Conservation (phyloP, 331 rosid species). For the Pyracantha coccinea region DNA sequence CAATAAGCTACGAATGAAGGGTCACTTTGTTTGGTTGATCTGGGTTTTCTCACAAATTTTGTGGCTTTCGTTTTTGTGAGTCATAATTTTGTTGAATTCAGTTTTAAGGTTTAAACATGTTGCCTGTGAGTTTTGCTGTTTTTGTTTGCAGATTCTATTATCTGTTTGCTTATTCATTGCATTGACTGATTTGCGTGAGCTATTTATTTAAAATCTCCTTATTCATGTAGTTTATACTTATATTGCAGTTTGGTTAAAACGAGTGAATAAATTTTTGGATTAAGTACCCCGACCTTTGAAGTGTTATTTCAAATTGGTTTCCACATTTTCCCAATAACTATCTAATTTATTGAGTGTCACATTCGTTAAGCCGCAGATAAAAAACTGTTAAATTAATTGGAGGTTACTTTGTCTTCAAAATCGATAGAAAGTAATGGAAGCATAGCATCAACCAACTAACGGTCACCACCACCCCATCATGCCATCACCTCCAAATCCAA, state of each 20-base stretch:
- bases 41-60: background rate
- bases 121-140: constrained; percentile 1
- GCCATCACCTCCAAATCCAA: no score
- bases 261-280: background rate
- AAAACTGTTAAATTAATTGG: no score
- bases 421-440: no score
- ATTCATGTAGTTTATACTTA: background rate
- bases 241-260: background rate
- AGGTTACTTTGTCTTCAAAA: no score
- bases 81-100: background rate
- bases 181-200: background rate
- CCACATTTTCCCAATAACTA: no score
- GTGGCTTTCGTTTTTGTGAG: background rate
- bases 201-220: background rate
- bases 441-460: no score
- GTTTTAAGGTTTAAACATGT: background rate
- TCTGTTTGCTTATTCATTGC: background rate
- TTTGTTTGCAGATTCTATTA: background rate
- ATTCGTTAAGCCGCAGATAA: no score
- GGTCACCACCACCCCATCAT: no score
- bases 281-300: no score
- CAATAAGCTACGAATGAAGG: background rate
- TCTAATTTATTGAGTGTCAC: no score
- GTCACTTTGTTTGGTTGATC: constrained; percentile 4
- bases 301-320: no score